These are phyloP conservation scores for Nothophytophthora sp. DNA, from an alignment of 352 stramenopile species.

Conservation along the genomic window DNA sequence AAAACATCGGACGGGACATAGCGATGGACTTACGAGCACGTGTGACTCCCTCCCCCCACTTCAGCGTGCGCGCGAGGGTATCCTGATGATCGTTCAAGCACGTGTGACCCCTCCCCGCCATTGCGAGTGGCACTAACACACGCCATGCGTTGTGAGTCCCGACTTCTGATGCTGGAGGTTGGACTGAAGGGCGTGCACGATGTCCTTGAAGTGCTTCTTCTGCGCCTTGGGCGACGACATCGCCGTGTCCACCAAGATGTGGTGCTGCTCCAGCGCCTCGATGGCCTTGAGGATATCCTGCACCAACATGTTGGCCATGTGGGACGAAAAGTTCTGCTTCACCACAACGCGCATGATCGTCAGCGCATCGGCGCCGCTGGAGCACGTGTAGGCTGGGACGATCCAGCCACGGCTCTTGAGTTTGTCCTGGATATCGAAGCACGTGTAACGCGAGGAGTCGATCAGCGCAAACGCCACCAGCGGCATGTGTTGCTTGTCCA, in stretches of 20 bases:
- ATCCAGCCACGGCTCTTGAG: slow-evolving; percentile 89
- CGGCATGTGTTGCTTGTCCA: slow-evolving; percentile 92
- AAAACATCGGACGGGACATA: too few species aligned
- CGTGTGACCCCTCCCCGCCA: too few species aligned
- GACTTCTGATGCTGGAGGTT: slow-evolving; percentile 80
- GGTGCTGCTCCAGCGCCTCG: slow-evolving; percentile 76
- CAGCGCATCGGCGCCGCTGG: slow-evolving; percentile 75
- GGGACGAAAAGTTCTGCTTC: slow-evolving; percentile 90
- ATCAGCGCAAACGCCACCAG: slow-evolving; percentile 88
- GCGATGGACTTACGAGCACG: background rate
- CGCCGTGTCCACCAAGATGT: slow-evolving; percentile 69
- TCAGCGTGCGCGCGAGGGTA: too few species aligned
- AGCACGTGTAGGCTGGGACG: slow-evolving; percentile 90
- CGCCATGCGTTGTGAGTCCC: slow-evolving; percentile 75
- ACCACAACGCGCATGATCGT: slow-evolving; percentile 91
- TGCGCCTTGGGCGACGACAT: slow-evolving; percentile 81
- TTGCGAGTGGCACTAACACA: slow-evolving; percentile 51
- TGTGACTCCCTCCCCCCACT: too few species aligned
- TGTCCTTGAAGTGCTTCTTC: slow-evolving; percentile 66
- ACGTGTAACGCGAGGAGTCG: slow-evolving; percentile 78
- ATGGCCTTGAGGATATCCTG: slow-evolving; percentile 87
- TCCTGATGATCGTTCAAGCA: too few species aligned
- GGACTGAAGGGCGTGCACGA: slow-evolving; percentile 63
- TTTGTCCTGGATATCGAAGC: slow-evolving; percentile 92
- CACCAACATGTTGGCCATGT: slow-evolving; percentile 90